Base-by-base conservation (phyloP, 2,329 filamentous ascomycete genomes). In the Beauveria sp. region DNA sequence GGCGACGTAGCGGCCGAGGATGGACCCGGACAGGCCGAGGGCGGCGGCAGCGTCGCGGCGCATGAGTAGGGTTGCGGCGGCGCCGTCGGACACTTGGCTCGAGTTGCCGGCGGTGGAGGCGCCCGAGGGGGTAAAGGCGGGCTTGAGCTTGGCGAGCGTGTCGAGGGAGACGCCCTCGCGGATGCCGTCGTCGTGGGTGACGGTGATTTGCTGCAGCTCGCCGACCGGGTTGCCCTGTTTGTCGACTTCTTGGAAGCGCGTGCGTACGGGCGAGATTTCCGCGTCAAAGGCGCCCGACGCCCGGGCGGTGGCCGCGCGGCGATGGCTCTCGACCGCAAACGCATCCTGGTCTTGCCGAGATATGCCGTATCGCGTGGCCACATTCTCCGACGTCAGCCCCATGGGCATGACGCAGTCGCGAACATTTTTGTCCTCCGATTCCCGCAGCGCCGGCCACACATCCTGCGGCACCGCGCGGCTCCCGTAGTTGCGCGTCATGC, bases 401-500 rank as follows among this genome's bases (percentile, higher is more conserved):
- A 97, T 97, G 67, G 87, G 86, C 93, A 96, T 96, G 71, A 97
- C 85, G 72, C 93, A 96, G 72, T 96, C 93, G 47, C 83, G 78
- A 3, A 90, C 89, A 65, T 96, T 87, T 69, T 88, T 81, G 10
- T 83, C 81, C 1, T 77, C 74, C 3, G 82, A 86, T 1, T 88
- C 82, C 67, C 79, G 84, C 63, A 96, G 77, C 57, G 83, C 86
- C 0, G 88, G 86, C 91, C 91, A 96, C 12, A 91, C 75, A 65
- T 91, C 84, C 0, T 86, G 87, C 0, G 93, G 93, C 49, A 97
- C 95, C n/a, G 93, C 93, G 62, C 86, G 80, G 28, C 80, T 85
- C 57, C 87, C 92, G 75, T 97, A 97, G 76, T 96, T 96, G 66
- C 88, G 79, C 65, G 91, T 96, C 93, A 97, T 97, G 77, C 89